These are phyloP conservation scores for Pleurostoma richardsiae DNA, from an alignment of 2,329 filamentous ascomycete genomes.

Conservation along the genomic window DNA sequence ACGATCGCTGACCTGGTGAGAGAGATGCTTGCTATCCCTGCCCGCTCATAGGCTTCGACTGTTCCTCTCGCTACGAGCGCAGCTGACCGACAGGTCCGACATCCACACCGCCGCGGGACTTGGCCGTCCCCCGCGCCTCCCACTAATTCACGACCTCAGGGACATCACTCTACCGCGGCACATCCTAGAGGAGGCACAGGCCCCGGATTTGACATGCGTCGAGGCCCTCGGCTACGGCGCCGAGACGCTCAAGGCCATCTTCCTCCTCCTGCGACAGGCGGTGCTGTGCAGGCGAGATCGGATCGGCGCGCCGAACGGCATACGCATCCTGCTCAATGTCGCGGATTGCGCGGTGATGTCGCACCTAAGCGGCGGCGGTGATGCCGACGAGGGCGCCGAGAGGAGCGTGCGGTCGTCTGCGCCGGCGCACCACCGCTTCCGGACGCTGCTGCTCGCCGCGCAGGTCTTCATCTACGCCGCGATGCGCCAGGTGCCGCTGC, in stretches of 20 bases:
- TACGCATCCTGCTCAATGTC: not conserved
- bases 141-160: not conserved
- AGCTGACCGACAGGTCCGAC: conserved; percentile 1
- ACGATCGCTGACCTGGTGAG: not conserved
- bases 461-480: not conserved
- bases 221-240: conserved; percentile 32
- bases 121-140: not conserved
- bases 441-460: not conserved
- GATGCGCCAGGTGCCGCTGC: not conserved
- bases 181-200: conserved; percentile 1
- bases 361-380: not conserved
- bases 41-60: not conserved
- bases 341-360: not conserved
- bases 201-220: conserved; percentile 15
- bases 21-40: no score
- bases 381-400: no score
- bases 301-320: not conserved
- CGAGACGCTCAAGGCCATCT: conserved; percentile 37
- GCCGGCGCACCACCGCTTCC: not conserved
- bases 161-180: not conserved
- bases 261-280: conserved; percentile 12
- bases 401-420: no score
- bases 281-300: not conserved
- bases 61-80: not conserved
- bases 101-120: not conserved